Base-by-base conservation (phyloP, 1,139 yeast genomes). In the Petasospora fabianii region DNA sequence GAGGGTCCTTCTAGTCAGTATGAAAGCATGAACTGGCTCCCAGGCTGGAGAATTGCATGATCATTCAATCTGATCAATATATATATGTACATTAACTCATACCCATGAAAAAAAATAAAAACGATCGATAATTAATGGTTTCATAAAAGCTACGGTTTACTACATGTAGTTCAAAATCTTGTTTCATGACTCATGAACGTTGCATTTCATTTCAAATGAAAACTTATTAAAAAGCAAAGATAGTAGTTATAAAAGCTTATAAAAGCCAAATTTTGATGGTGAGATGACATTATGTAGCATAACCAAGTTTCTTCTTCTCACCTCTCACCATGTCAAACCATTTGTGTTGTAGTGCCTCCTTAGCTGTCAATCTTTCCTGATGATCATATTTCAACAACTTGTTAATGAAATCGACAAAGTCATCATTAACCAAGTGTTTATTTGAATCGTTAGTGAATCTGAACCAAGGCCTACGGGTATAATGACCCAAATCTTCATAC, bases 1-100 rank as follows among this genome's bases (percentile, higher is more conserved):
- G 81, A 72, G 41, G 97, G 97, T 35, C 83, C 87, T 42, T 74
- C 78, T 43, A 61, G 65, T 24, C 67, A 86, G 46, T 92, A 73
- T 71, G 64, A 66, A 38, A 78, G 87, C 65, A 72, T 92, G 66
- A 80, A 84, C 61, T 74, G 92, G 75, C 71, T 92, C 53, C 63
- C 71, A 28, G 66, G 86, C 6, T 92, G 98, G 98, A 73, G 74
- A 55, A 72, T 80, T 36, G 56, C 59, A 31, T 31, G 18, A 30
- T 18, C 26, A 22, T 13, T 22, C 13, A 22, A 10, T n/a, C n/a
- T n/a, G n/a, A n/a, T n/a, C n/a, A 13, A 28, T 15, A 15, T 28
- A 15, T 28, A 15, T 15, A 15, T 15, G 15, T n/a, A n/a, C n/a
- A n/a, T n/a, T n/a, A n/a, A n/a, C n/a, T n/a, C n/a, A n/a, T n/a